Conservation (phyloP, 192 early-diverging fungal species). For the Martensiomyces pterosporus region DNA sequence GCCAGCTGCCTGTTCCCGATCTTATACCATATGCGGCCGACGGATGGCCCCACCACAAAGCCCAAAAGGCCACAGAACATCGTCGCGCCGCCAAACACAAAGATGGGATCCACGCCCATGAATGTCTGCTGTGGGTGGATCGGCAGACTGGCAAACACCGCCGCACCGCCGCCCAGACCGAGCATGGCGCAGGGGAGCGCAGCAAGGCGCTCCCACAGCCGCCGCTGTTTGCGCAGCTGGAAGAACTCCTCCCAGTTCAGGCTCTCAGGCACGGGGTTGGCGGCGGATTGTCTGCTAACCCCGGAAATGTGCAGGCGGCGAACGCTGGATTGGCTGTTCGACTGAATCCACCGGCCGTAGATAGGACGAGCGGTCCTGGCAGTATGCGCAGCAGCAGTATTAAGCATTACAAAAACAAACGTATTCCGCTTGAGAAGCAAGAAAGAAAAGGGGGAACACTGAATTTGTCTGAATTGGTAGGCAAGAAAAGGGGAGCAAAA, state of each 20-base stretch:
- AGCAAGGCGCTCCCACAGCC: constrained; percentile 58
- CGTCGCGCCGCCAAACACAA: constrained; percentile 54
- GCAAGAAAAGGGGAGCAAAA: too few relatives aligned
- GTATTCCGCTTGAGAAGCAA: too few relatives aligned
- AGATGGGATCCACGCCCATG: constrained; percentile 63
- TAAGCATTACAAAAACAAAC: too few relatives aligned
- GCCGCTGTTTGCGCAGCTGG: constrained; percentile 56
- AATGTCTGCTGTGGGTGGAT: constrained; percentile 61
- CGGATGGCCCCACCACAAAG: constrained; percentile 59
- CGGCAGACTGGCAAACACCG: constrained; percentile 55
- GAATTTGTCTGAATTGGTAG: too few relatives aligned
- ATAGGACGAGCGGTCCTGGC: too few relatives aligned
- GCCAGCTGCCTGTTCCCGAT: constrained; percentile 46
- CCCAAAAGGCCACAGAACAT: constrained; percentile 58
- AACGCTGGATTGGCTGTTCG: too few relatives aligned
- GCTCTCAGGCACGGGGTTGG: too few relatives aligned
- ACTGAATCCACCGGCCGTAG: too few relatives aligned
- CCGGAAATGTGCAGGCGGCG: too few relatives aligned
- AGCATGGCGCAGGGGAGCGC: constrained; percentile 54
- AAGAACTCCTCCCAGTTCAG: constrained; percentile 69
- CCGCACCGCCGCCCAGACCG: constrained; percentile 48
- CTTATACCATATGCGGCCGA: constrained; percentile 60
- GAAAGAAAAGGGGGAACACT: too few relatives aligned
- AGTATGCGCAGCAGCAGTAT: too few relatives aligned
- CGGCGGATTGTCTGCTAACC: too few relatives aligned